Evolutionary conservation across 129 eudicot genomes (phyloP), one percentile per base, ranked within the genome.

Genomic region (Arctium lappa): DNA sequence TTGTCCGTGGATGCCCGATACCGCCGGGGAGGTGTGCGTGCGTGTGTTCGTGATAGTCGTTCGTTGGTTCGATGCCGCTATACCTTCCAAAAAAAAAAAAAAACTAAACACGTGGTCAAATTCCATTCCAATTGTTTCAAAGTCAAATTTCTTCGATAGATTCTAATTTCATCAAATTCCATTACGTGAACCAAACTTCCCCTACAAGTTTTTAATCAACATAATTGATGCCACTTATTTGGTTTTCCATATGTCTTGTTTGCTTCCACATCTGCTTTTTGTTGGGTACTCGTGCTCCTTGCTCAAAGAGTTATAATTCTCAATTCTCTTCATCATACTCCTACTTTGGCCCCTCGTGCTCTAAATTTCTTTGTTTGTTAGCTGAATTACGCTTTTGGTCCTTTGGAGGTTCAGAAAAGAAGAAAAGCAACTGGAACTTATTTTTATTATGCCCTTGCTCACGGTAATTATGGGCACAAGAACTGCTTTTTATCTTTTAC

Each of bases 261-360:
- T 46, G 79, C 79, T 75, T 42, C 79, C 68, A 75, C 65, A 46
- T 62, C 68, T 75, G 53, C 56, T 46, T 50, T 50, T 36, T 31
- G 46, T 13, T 34, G 48, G 44, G 22, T 72, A 53, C 65, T 53
- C 7, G 80, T 76, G 70, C 42, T 46, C 69, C 30, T 5, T 76
- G 70, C 42, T 46, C 69, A 46, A 13, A 50, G 18, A 46, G 69
- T 42, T 76, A 30, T 22, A 50, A 4, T n/a, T 76, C 30, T 27
- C 60, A 30, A 13, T 22, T 76, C 38, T 76, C 30, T 36, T 73
- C 32, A 38, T 73, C 29, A 39, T 38, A 32, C 29, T 18, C 5
- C 62, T 29, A 73, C 53, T 16, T 36, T 36, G 13, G 50, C 39
- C 27, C 27, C 36, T 33, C 10, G 10, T 62, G 69, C 69, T 5